Evolutionary conservation across 2,329 filamentous ascomycete genomes (phyloP).

Genomic region (Fusarium pseudonygamai): DNA sequence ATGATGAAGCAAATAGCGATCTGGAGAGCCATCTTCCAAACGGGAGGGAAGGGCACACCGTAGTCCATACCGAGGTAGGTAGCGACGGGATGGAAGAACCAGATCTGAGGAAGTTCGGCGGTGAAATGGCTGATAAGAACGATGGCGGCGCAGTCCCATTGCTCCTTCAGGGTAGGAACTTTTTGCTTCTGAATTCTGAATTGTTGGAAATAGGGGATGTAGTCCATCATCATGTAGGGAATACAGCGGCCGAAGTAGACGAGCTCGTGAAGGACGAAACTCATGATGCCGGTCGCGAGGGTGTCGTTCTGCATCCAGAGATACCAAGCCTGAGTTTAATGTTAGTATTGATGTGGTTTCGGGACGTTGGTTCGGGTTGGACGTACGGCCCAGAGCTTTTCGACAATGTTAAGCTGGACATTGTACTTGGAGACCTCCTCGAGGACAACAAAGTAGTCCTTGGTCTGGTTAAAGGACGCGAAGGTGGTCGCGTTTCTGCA

Average conservation of each 20-base stretch:
- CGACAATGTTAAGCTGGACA: constrained; percentile 84
- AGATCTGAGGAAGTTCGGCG: constrained; percentile 97
- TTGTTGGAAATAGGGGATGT: constrained; percentile 85
- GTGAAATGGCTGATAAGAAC: constrained; percentile 97
- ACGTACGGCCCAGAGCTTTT: constrained; percentile 87
- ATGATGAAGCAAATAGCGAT: constrained; percentile 94
- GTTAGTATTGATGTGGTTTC: constrained; percentile 29
- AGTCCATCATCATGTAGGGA: constrained; percentile 93
- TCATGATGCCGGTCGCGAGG: constrained; percentile 96
- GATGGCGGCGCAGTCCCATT: constrained; percentile 92
- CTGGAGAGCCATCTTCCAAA: constrained; percentile 88
- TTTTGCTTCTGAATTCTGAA: constrained; percentile 95
- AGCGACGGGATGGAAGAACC: constrained; percentile 98
- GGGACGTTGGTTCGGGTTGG: constrained; percentile 11
- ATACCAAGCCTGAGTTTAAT: constrained; percentile 79
- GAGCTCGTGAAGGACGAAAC: constrained; percentile 91
- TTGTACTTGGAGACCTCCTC: constrained; percentile 77
- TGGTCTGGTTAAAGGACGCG: constrained; percentile 58
- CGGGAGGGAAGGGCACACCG: constrained; percentile 85
- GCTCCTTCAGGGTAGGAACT: constrained; percentile 90
- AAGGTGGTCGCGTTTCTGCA: constrained; percentile 64
- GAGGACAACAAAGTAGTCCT: constrained; percentile 66
- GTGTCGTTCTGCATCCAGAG: constrained; percentile 98
- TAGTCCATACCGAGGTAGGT: constrained; percentile 91
- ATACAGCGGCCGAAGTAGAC: constrained; percentile 94